Conservation (phyloP, 441 rosid genomes). For the Gossypium trilobum region DNA sequence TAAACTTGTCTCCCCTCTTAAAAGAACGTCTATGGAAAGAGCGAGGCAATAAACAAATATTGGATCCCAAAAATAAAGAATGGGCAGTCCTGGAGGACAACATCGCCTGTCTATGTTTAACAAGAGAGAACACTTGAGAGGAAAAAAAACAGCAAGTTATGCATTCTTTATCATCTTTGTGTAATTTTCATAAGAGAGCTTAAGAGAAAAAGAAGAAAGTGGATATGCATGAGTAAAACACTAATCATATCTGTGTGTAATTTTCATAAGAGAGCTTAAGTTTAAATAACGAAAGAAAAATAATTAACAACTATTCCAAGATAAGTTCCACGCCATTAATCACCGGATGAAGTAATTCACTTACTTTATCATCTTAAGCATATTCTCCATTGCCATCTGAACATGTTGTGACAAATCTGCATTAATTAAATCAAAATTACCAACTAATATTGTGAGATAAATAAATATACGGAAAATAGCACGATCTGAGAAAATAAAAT, state of each 20-base stretch:
- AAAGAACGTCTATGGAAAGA: not conserved
- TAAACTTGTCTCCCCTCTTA: not conserved
- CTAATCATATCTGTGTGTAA: not conserved
- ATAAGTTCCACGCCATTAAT: not conserved
- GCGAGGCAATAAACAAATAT: not conserved
- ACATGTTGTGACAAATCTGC: constrained; percentile 77
- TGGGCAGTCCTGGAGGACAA: not conserved
- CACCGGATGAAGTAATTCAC: constrained; percentile 17
- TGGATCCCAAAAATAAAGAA: not conserved
- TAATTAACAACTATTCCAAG: not conserved
- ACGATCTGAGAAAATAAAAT: not conserved
- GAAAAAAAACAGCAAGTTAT: not conserved
- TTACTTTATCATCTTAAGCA: constrained; percentile 75
- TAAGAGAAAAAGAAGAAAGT: too few species aligned
- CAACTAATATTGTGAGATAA: not conserved
- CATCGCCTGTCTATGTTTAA: not conserved
- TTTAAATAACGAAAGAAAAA: not conserved
- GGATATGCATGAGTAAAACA: too few species aligned
- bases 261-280: not conserved
- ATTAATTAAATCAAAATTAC: constrained; percentile 5
- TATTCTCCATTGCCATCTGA: constrained; percentile 61
- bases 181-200: not conserved
- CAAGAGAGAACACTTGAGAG: too few species aligned
- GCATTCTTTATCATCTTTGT: not conserved
- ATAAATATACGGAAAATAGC: not conserved